phyloP scores from a whole-genome alignment of 2,329 filamentous ascomycete species.

The Arthrinium puccinioides region DNA sequence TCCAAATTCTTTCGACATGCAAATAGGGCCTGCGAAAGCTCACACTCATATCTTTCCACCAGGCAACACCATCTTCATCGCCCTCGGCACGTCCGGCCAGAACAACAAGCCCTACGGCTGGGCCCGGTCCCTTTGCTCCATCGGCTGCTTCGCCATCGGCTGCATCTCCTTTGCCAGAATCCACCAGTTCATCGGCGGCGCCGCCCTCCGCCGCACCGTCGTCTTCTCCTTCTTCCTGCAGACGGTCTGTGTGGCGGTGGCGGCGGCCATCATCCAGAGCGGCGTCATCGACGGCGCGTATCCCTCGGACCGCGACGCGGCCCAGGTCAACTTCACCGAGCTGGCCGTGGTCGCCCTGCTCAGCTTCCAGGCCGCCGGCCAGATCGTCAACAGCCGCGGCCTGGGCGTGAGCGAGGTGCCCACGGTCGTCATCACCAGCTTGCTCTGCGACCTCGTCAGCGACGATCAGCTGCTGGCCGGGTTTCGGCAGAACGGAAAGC shows the following conservation, averaged over 20 bases:
- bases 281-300: slow-evolving; percentile 20
- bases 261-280: slow-evolving; percentile 18
- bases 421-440: slow-evolving; percentile 46
- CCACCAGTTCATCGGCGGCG: slow-evolving; percentile 18
- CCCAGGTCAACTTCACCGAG: slow-evolving; percentile 16
- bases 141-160: slow-evolving; percentile 32
- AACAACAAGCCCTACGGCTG: slow-evolving; percentile 31
- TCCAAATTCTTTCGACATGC: too few relatives aligned
- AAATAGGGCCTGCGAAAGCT: too few relatives aligned
- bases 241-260: slow-evolving; percentile 16
- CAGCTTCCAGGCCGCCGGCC: slow-evolving; percentile 47
- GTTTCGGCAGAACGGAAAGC: slow-evolving; percentile 35
- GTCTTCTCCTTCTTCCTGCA: slow-evolving; percentile 19
- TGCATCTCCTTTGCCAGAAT: slow-evolving; percentile 30
- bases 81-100: slow-evolving; percentile 29
- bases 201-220: slow-evolving; percentile 17
- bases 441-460: slow-evolving; percentile 46
- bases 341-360: slow-evolving; percentile 34
- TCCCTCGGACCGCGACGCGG: slow-evolving; percentile 16
- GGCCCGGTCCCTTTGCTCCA: slow-evolving; percentile 33
- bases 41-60: not conserved
- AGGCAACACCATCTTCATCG: slow-evolving; percentile 34
- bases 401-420: slow-evolving; percentile 48
- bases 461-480: slow-evolving; percentile 39
- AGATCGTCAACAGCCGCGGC: slow-evolving; percentile 44